Percentiles rank a stretch among this genome's conserved stretches.
Conservation (phyloP, 2,329 filamentous ascomycete genomes). For the Aureobasidium sp. region DNA sequence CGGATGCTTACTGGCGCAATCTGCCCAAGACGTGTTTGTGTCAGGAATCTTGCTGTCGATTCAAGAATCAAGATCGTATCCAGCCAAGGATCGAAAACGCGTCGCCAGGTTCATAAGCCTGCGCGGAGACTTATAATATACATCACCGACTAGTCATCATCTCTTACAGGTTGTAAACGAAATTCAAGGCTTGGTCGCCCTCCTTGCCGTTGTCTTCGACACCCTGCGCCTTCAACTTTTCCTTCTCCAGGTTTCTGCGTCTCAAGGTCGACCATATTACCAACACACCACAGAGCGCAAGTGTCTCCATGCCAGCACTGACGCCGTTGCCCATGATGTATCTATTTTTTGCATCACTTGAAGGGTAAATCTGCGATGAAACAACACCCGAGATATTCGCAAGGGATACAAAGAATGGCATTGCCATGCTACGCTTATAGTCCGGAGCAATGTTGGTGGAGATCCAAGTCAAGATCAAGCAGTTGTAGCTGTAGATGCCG, state of each 20-base stretch:
- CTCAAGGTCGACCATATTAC: conserved; percentile 23
- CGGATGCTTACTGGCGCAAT: conserved; percentile 51
- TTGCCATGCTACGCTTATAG: conserved; percentile 28
- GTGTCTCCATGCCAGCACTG: conserved; percentile 22
- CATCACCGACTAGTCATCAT: not conserved
- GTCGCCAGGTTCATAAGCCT: not conserved
- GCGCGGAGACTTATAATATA: not conserved
- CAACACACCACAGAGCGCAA: conserved; percentile 22
- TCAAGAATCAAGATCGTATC: conserved; percentile 3
- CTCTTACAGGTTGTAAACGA: conserved; percentile 20
- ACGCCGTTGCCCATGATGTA: conserved; percentile 26
- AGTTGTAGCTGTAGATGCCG: conserved; percentile 25
- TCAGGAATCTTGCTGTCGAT: conserved; percentile 47
- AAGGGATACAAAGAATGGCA: conserved; percentile 28
- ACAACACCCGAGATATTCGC: conserved; percentile 28
- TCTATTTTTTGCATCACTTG: conserved; percentile 21
- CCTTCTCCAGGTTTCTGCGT: conserved; percentile 25
- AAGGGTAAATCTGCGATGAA: conserved; percentile 28
- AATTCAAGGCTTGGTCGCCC: conserved; percentile 15
- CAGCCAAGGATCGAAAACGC: not conserved
- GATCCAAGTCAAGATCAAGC: conserved; percentile 27
- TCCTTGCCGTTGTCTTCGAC: conserved; percentile 9
- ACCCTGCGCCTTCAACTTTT: conserved; percentile 23
- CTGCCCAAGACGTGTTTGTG: conserved; percentile 51
- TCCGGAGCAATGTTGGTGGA: conserved; percentile 30